Evolutionary conservation across 176 grass and related monocot species (phyloP).

Genomic region (Cymbopogon citratus): DNA sequence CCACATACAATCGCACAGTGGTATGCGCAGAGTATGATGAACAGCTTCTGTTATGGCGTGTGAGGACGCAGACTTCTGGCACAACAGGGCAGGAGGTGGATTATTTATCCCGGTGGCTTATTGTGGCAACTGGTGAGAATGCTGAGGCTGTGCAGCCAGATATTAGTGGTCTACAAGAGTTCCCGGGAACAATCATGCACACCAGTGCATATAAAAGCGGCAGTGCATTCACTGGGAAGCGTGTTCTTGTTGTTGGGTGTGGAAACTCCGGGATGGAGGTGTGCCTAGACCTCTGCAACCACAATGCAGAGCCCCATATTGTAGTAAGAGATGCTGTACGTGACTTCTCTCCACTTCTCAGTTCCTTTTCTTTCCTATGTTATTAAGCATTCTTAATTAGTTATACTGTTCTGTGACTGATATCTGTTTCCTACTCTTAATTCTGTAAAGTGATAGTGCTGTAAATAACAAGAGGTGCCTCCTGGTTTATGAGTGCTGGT

Average conservation of each 20-base stretch:
- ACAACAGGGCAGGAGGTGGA: constrained; percentile 32
- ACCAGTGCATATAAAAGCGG: constrained; percentile 83
- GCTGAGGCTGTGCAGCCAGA: constrained; percentile 66
- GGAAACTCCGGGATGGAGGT: constrained; percentile 99
- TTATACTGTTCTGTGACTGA: constrained; percentile 15
- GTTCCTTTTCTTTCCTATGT: constrained; percentile 19
- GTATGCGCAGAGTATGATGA: constrained; percentile 59
- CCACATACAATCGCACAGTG: constrained; percentile 60
- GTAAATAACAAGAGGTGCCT: constrained; percentile 1
- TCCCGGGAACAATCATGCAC: constrained; percentile 55
- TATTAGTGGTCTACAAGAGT: constrained; percentile 64
- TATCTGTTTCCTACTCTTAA: constrained; percentile 13
- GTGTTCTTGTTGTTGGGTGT: constrained; percentile 82
- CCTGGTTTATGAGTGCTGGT: not conserved
- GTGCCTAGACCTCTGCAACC: constrained; percentile 87
- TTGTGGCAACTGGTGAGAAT: constrained; percentile 92
- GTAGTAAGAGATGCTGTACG: constrained; percentile 81
- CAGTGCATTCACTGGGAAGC: constrained; percentile 42
- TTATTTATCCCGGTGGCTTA: constrained; percentile 68
- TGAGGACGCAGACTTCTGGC: constrained; percentile 17
- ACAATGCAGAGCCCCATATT: constrained; percentile 73
- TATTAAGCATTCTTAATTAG: constrained; percentile 20
- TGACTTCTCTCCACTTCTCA: constrained; percentile 32
- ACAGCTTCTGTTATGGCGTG: constrained; percentile 49
- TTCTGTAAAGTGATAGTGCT: constrained; percentile 4